These are phyloP conservation scores for Aspergillus neoniger DNA, from an alignment of 2,329 filamentous ascomycete species.

Conservation along the genomic window DNA sequence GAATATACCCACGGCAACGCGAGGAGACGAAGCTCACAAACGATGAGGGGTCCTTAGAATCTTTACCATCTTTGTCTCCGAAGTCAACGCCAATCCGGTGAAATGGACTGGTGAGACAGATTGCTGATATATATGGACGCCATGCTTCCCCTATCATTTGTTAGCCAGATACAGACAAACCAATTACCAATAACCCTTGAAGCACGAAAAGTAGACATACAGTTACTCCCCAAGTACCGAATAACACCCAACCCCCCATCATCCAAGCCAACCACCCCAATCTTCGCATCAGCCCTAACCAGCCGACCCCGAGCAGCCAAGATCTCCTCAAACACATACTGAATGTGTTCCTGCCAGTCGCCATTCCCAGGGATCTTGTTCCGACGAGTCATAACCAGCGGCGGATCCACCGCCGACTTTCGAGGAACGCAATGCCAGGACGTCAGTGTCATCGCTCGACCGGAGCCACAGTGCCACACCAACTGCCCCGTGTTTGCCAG, in stretches of 20 bases:
- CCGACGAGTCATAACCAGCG: slow-evolving; percentile 52
- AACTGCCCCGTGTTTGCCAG: slow-evolving; percentile 78
- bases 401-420: slow-evolving; percentile 62
- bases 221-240: slow-evolving; percentile 59
- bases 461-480: slow-evolving; percentile 69
- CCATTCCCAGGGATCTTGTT: slow-evolving; percentile 67
- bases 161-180: not conserved
- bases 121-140: slow-evolving; percentile 42
- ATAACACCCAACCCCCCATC: slow-evolving; percentile 63
- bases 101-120: slow-evolving; percentile 43
- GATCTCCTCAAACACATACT: slow-evolving; percentile 66
- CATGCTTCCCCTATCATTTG: slow-evolving; percentile 41
- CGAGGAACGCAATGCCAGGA: slow-evolving; percentile 63
- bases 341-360: slow-evolving; percentile 62
- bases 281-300: slow-evolving; percentile 51
- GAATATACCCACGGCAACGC: slow-evolving; percentile 63
- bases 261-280: slow-evolving; percentile 73
- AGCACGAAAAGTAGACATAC: slow-evolving; percentile 42
- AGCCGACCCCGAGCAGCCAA: slow-evolving; percentile 48
- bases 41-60: slow-evolving; percentile 10
- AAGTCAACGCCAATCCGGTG: slow-evolving; percentile 34
- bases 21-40: slow-evolving; percentile 45
- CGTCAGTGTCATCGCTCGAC: slow-evolving; percentile 60
- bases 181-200: not conserved
- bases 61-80: slow-evolving; percentile 10